phyloP scores from a whole-genome alignment of 345 rosid species.

The Stellera chamaejasme region DNA sequence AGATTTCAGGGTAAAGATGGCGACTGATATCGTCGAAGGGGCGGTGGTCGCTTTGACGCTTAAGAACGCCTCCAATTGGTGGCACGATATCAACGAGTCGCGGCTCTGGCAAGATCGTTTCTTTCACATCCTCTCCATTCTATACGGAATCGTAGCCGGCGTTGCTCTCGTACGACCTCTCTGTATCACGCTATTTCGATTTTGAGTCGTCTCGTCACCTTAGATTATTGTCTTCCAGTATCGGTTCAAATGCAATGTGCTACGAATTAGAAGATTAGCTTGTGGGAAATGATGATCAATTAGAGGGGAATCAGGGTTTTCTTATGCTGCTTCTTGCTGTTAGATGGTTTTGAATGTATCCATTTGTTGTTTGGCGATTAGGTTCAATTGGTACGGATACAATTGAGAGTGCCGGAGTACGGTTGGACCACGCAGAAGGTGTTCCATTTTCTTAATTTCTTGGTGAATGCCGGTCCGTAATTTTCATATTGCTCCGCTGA shows the following conservation, averaged over 20 bases:
- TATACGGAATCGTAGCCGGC: conserved; percentile 59
- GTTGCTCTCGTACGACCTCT: conserved; percentile 51
- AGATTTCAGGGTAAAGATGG: conserved; percentile 12
- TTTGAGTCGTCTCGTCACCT: background rate
- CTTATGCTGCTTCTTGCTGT: background rate
- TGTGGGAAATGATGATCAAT: background rate
- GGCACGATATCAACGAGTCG: conserved; percentile 62
- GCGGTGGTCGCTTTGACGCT: conserved; percentile 31
- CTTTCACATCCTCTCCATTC: conserved; percentile 59
- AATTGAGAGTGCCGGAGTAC: conserved; percentile 84
- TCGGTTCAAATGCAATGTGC: background rate
- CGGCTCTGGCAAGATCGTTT: conserved; percentile 79
- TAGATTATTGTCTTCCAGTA: background rate
- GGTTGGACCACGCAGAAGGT: conserved; percentile 98
- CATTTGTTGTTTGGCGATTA: conserved; percentile 17
- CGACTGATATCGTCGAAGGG: conserved; percentile 19
- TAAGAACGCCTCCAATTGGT: conserved; percentile 56
- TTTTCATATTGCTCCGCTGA: background rate
- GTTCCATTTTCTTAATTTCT: conserved; percentile 85
- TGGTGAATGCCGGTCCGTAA: conserved; percentile 79
- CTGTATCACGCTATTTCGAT: background rate
- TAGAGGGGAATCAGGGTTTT: background rate
- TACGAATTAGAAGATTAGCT: background rate
- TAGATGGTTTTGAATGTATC: background rate
- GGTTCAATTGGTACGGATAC: conserved; percentile 87